These are phyloP conservation scores for Physcomitrellopsis africana DNA, from an alignment of 225 moss, liverwort and hornwort species.

Conservation along the genomic window DNA sequence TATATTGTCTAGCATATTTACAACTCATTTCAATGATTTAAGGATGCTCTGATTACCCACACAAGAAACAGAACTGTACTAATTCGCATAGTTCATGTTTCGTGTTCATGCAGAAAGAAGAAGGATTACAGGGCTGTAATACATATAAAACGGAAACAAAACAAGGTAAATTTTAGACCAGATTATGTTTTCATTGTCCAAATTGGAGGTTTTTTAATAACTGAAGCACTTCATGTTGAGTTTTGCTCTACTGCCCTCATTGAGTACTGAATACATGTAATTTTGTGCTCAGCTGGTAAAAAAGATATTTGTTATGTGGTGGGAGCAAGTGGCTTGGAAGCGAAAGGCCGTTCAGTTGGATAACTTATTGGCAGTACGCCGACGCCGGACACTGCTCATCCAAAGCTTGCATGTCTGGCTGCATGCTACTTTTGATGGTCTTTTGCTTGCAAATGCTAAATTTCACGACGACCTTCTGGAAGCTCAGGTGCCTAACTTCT, in stretches of 20 bases:
- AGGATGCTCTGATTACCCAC: background rate
- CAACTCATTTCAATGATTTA: background rate
- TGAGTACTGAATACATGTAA: conserved; percentile 2
- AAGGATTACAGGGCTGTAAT: conserved; percentile 69
- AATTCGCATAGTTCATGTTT: conserved; percentile 20
- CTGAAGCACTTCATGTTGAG: background rate
- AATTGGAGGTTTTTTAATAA: background rate
- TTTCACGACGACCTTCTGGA: conserved; percentile 79
- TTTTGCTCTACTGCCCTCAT: background rate
- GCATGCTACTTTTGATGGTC: conserved; percentile 83
- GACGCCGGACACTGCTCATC: conserved; percentile 66
- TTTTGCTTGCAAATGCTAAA: conserved; percentile 75
- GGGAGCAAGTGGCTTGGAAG: conserved; percentile 91
- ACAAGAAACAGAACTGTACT: background rate
- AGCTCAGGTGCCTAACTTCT: conserved; percentile 54
- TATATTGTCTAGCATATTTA: background rate
- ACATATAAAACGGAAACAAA: conserved; percentile 63
- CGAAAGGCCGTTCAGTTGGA: conserved; percentile 75
- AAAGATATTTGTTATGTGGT: conserved; percentile 62
- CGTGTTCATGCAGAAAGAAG: conserved; percentile 57
- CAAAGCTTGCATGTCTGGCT: conserved; percentile 73
- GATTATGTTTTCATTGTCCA: conserved; percentile 8
- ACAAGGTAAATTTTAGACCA: conserved; percentile 49
- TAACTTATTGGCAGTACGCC: conserved; percentile 61
- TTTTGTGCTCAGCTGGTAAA: conserved; percentile 60